phyloP scores from a whole-genome alignment of 192 early-diverging fungal species.

The Coemansia furcata region DNA sequence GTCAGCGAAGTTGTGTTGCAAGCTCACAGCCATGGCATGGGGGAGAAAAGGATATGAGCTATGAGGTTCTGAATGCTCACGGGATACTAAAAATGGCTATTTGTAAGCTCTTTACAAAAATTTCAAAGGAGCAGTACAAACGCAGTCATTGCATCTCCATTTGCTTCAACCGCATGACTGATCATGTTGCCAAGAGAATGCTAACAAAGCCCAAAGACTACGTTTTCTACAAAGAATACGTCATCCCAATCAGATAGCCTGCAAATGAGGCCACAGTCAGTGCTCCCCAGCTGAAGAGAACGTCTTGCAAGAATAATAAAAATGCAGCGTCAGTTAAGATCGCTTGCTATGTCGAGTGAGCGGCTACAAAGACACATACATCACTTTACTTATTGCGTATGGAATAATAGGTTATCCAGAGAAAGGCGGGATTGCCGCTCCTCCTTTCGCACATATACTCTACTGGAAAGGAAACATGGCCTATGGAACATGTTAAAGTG shows the following conservation, averaged over 20 bases:
- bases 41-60: background rate
- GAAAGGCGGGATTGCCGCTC: too few species aligned
- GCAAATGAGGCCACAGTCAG: background rate
- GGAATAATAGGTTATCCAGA: too few species aligned
- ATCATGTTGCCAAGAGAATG: too few species aligned
- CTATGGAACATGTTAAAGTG: too few species aligned
- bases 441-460: too few species aligned
- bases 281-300: background rate
- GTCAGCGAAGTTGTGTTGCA: background rate
- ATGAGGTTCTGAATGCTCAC: background rate
- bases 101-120: background rate
- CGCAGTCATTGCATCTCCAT: too few species aligned
- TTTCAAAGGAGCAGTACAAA: background rate
- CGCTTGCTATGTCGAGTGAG: background rate
- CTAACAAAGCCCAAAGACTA: too few species aligned
- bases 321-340: background rate
- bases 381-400: background rate
- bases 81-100: background rate
- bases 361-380: background rate
- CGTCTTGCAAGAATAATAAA: background rate
- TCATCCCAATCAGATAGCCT: too few species aligned
- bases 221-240: too few species aligned
- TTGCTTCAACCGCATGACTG: too few species aligned
- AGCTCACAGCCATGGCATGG: background rate
- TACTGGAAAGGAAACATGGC: too few species aligned